These are phyloP conservation scores for Chalciporus piperatus DNA, from an alignment of 768 basidiomycete genomes.

Conservation along the genomic window DNA sequence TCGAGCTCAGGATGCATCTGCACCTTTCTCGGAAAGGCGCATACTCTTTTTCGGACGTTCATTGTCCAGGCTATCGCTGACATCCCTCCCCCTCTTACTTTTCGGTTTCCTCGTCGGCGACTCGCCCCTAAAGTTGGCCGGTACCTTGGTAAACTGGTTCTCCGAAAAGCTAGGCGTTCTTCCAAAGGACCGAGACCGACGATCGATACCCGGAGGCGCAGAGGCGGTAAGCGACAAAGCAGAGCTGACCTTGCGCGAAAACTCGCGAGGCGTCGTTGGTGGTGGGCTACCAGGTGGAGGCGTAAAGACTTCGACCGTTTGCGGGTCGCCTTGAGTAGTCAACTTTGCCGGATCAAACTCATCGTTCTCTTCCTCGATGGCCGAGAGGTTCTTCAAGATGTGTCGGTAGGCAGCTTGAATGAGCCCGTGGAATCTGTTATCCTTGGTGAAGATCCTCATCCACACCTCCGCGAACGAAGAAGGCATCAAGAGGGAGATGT, in stretches of 20 bases:
- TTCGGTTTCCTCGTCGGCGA: constrained; percentile 31
- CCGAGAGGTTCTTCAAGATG: constrained; percentile 29
- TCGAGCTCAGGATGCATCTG: not conserved
- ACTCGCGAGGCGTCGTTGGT: constrained; percentile 32
- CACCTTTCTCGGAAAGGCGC: constrained; percentile 6
- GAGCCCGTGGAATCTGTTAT: constrained; percentile 51
- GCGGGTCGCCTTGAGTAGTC: not conserved
- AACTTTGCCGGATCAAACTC: constrained; percentile 13
- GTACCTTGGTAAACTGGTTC: constrained; percentile 49
- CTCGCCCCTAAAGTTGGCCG: constrained; percentile 31
- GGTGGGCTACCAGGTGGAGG: constrained; percentile 39
- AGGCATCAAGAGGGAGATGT: constrained; percentile 67
- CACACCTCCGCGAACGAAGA: constrained; percentile 64
- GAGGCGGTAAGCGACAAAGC: not conserved
- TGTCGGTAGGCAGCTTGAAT: constrained; percentile 68
- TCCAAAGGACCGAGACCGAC: constrained; percentile 16
- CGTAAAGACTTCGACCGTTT: constrained; percentile 20
- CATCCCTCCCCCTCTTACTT: constrained; percentile 25
- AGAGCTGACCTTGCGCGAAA: constrained; percentile 17
- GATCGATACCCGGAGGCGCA: not conserved
- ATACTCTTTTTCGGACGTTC: constrained; percentile 22
- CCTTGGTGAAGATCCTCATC: constrained; percentile 67
- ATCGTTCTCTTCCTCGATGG: constrained; percentile 6
- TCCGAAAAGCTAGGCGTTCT: constrained; percentile 32
- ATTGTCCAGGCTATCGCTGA: constrained; percentile 10